Evolutionary conservation across 805 yeast species (phyloP), one percentile per base, ranked within the genome.

Genomic region (Candida wancherniae): DNA sequence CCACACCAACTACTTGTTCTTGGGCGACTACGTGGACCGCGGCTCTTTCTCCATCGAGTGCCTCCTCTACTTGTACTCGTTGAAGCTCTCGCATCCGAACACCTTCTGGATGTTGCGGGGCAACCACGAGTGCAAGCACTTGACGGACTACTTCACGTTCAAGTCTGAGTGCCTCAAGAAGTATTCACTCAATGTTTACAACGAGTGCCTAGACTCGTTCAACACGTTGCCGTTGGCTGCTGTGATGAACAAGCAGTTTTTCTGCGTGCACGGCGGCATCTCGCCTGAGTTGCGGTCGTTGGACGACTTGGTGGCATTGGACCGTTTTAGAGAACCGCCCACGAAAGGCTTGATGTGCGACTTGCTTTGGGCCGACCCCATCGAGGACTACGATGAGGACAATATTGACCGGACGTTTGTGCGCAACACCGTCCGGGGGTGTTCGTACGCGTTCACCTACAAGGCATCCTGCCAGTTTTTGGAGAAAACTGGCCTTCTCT

Each of bases 211-310:
- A 49, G 63, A 65, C 17, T 81, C 95, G 9, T 90, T 90, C 61
- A 84, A 84, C 51, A 77, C 92, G 1, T 63, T 90, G 36, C 97
- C 97, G 5, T 69, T 90, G 44, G 95, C 94, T 1, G 97, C 97
- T 0, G 67, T 90, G 15, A 83, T 90, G 90, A 88, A 87, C 61
- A 78, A 78, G 40, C 97, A 90, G 58, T 90, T 88, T 47, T 82
- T 90, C 53, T 90, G 97, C 58, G 94, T 87, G 31, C 98, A 90
- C 54, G 98, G 97, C 31, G 97, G 97, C 9, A 67, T 90, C 9
- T 84, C 95, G 7, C 96, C 95, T 4, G 92, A 86, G 32, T 63
- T 90, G 42, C 71, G 68, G 33, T 62, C 80, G 2, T 64, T 85
- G 22, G 77, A 76, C 26, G 96, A 87, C 51, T 60, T 90, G 19